These are phyloP conservation scores for Eucalyptus albens DNA, from an alignment of 345 rosid species.

Conservation along the genomic window DNA sequence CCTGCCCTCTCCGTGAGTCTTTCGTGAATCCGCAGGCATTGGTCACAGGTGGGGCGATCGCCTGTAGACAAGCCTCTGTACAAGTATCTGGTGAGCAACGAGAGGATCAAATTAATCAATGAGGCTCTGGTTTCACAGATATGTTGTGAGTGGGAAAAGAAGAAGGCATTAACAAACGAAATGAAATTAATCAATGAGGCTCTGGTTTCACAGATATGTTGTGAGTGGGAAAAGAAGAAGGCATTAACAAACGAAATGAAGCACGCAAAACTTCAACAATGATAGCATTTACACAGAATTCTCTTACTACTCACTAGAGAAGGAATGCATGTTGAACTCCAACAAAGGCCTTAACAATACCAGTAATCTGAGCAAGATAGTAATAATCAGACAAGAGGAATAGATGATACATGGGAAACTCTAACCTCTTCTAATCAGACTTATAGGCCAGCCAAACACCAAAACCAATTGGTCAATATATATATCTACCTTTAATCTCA, in stretches of 20 bases:
- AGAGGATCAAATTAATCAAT: background rate
- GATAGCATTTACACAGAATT: background rate
- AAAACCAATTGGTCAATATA: background rate
- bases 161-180: background rate
- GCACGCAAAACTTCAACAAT: background rate
- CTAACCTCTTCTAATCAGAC: background rate
- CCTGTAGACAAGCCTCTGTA: conserved; percentile 89
- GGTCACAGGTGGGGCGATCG: conserved; percentile 90
- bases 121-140: background rate
- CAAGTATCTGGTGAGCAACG: conserved; percentile 32
- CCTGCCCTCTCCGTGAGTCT: conserved; percentile 88
- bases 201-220: background rate
- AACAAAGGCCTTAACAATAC: background rate
- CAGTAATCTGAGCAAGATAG: background rate
- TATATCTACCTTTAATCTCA: background rate
- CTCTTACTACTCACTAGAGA: background rate
- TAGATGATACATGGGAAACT: background rate
- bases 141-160: background rate
- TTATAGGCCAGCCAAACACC: background rate
- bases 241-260: background rate
- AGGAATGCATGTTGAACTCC: background rate
- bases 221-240: background rate
- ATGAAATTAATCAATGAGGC: background rate
- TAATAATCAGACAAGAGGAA: background rate
- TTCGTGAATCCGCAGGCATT: conserved; percentile 80